A percentile compares a stretch with the other conserved stretches of the same genome.
Conservation (phyloP, 192 early-diverging fungal species). For the Backusella morwellensis region DNA sequence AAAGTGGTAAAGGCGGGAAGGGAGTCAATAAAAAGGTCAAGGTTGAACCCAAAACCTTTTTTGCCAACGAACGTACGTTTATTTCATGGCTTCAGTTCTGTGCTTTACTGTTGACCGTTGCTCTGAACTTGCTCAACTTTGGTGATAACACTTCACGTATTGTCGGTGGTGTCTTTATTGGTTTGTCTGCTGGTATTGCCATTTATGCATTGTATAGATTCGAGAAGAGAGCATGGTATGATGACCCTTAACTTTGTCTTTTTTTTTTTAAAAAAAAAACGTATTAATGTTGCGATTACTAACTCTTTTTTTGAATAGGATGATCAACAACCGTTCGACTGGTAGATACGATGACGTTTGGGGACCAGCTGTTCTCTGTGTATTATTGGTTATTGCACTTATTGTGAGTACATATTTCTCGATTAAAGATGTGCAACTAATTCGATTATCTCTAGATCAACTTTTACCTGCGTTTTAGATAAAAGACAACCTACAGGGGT, state of each 20-base stretch:
- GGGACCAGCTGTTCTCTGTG: slow-evolving; percentile 32
- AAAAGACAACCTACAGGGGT: neutral
- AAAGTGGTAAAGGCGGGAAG: neutral
- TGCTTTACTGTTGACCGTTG: slow-evolving; percentile 62
- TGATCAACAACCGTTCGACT: slow-evolving; percentile 26
- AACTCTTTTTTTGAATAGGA: neutral
- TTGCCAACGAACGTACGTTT: slow-evolving; percentile 90
- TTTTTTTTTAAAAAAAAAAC: neutral
- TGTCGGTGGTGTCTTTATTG: slow-evolving; percentile 31
- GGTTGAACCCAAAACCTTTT: slow-evolving; percentile 72
- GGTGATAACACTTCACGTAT: slow-evolving; percentile 34
- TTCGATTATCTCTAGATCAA: neutral
- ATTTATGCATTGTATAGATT: slow-evolving; percentile 36
- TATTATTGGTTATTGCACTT: slow-evolving; percentile 60
- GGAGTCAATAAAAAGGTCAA: slow-evolving; percentile 30
- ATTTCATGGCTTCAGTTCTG: slow-evolving; percentile 78
- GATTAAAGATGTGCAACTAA: neutral
- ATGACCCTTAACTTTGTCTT: neutral
- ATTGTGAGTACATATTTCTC: slow-evolving; percentile 2
- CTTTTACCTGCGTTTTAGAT: neutral
- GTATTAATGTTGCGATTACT: no score
- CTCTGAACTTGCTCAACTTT: slow-evolving; percentile 67
- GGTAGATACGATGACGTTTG: slow-evolving; percentile 59
- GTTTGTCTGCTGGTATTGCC: slow-evolving; percentile 22
- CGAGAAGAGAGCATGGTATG: slow-evolving; percentile 33